Base-by-base conservation (phyloP, 257 asterid species). In the Verbena officinalis region DNA sequence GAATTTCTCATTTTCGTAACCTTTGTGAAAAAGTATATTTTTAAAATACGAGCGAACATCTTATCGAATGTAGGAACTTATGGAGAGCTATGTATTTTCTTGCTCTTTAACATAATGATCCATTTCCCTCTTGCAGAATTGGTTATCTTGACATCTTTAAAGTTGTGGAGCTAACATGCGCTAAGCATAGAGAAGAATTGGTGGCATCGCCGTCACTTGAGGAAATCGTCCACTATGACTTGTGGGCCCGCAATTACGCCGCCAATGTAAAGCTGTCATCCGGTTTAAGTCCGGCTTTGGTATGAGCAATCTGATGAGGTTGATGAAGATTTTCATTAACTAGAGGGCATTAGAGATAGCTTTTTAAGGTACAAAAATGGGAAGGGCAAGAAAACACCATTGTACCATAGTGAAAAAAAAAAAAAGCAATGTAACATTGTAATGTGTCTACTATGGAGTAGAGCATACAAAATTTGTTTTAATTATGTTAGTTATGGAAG, bases 231-330 rank as follows among this genome's bases (percentile, higher is more conserved):
- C 95, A 93, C 83, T 93, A 90, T 34, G 99, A 93, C 73, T 71
- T 65, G 88, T 93, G 99, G 99, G 99, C 99, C 0, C 84, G 99
- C 39, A 86, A 86, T 19, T 93, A 83, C 19, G 97, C 97, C 0
- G 83, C 91, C 68, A 75, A 70, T 33, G 60, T 90, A 82, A 81
- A 81, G 76, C 77, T 72, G 1, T 66, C 78, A 20, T 30, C 77
- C 0, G 84, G 86, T 33, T 30, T 72, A 9, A 79, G 73, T 40
- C 91, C 95, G 4, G 96, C 81, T 15, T 85, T 88, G 12, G 90
- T 91, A 48, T 91, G 80, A 78, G 46, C 45, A 27, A 3, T 57
- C 36, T 12, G 46, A 59, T 24, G 44, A 21, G 14, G 12, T 3
- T 14, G 53, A 59, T 44, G 55, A 43, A 43, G 24, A 17, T 46